Percentiles rank a stretch among this genome's conserved stretches.
These are phyloP conservation scores for Cardamine resedifolia DNA, from an alignment of 345 rosid species.

Conservation along the genomic window DNA sequence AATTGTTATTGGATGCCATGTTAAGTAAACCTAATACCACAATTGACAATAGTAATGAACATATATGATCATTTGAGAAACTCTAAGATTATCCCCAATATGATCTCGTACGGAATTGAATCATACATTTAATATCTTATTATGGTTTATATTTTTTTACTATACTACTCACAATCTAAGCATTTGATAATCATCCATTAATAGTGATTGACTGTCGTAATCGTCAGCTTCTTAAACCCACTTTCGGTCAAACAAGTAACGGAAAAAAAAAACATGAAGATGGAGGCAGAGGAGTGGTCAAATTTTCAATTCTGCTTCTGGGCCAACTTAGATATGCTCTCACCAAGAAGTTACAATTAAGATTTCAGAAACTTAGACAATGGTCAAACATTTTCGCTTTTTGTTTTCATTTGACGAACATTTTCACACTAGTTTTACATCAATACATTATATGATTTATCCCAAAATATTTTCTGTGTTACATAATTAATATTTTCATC, in stretches of 20 bases:
- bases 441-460: not conserved
- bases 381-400: constrained; percentile 6
- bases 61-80: constrained; percentile 6
- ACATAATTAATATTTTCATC: not conserved
- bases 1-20: not conserved
- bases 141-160: not conserved
- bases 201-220: not conserved
- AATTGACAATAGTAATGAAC: not conserved
- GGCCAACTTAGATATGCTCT: constrained; percentile 17
- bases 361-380: not conserved
- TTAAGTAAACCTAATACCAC: constrained; percentile 16
- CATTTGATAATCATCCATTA: not conserved
- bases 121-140: not conserved
- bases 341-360: constrained; percentile 2
- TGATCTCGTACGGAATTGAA: not conserved
- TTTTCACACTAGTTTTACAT: not conserved
- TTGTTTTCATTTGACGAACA: not conserved
- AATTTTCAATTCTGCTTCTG: constrained; percentile 9
- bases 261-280: constrained; percentile 10
- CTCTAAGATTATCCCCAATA: constrained; percentile 1
- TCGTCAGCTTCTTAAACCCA: not conserved
- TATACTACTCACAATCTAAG: not conserved
- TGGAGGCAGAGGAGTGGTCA: constrained; percentile 17
- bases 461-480: not conserved
- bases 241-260: constrained; percentile 16